Conservation (phyloP, 371 early-diverging fungal genomes). For the Gilbertella persicaria region DNA sequence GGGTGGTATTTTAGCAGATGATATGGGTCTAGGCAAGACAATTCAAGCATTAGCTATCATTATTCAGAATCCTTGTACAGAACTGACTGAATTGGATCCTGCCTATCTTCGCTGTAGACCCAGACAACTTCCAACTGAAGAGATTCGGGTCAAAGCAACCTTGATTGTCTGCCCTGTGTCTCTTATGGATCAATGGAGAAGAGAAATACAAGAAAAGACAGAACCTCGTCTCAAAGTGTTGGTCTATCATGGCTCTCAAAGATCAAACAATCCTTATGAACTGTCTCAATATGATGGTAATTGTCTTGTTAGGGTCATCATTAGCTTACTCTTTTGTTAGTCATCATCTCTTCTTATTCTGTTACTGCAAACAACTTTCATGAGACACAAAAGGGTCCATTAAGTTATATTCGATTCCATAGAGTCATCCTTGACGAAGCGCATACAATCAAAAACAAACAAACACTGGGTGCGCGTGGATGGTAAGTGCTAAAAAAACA, state of each 20-base stretch:
- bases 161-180: slow-evolving; percentile 67
- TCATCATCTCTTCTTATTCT: slow-evolving; percentile 43
- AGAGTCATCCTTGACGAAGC: slow-evolving; percentile 87
- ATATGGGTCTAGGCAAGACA: slow-evolving; percentile 69
- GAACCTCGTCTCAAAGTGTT: slow-evolving; percentile 46
- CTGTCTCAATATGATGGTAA: slow-evolving; percentile 49
- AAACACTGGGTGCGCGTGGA: slow-evolving; percentile 61
- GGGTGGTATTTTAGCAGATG: slow-evolving; percentile 81
- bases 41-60: slow-evolving; percentile 81
- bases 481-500: slow-evolving; percentile 28
- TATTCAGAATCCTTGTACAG: slow-evolving; percentile 43
- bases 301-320: background rate
- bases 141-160: slow-evolving; percentile 70
- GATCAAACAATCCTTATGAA: slow-evolving; percentile 27
- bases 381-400: slow-evolving; percentile 8
- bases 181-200: slow-evolving; percentile 66
- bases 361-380: slow-evolving; percentile 19
- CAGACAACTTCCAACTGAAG: slow-evolving; percentile 15
- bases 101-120: background rate
- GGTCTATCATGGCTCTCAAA: slow-evolving; percentile 57
- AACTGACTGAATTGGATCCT: slow-evolving; percentile 16
- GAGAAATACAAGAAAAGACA: slow-evolving; percentile 59
- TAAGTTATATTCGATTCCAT: slow-evolving; percentile 39
- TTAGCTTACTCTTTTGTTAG: slow-evolving; percentile 13
- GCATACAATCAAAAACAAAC: slow-evolving; percentile 79